Evolutionary conservation across 306 rosid genomes (phyloP), one percentile per base, ranked within the genome.

Genomic region (Arachis stenosperma): DNA sequence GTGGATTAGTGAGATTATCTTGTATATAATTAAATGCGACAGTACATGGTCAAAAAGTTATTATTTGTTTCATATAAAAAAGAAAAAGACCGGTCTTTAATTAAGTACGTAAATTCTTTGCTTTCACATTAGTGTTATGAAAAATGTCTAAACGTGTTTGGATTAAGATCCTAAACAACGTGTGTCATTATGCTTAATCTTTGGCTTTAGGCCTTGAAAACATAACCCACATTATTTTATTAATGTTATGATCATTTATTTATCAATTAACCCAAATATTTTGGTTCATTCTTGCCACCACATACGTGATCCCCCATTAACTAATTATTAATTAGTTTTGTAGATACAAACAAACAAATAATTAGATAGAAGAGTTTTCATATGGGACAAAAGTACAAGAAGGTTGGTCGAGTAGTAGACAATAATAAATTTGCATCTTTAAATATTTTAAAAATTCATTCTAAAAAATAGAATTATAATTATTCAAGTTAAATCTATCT

Each of bases 21-120:
- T 14, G 8, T n/a, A 11, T 48, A 48, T 48, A 3, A n/a, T 6
- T 14, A 52, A n/a, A 14, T 52, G 57, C 7, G 1, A 42, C 29
- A 58, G 36, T 17, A 36, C 12, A 22, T 46, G 79, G 92, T 87
- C 89, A 85, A 91, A 87, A 86, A 87, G 82, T 67, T 46, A 11
- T 75, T 39, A 74, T 79, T 80, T 75, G 85, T 73, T 75, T 57
- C 78, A 46, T 70, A 47, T 75, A 55, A 62, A 55, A 62, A 61
- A 6, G 63, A 30, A 2, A 2, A 50, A 77, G 55, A 58, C 9
- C 17, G n/a, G 40, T 68, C 40, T 61, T 33, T 33, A 33, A 33
- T 33, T 70, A 62, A 69, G 70, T 59, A 65, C 15, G 15, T 36
- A 64, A 57, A 39, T 63, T 62, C 55, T 67, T 66, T 22, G 67